Conservation (phyloP, 495 filamentous ascomycete genomes). For the Daldinia decipiens region DNA sequence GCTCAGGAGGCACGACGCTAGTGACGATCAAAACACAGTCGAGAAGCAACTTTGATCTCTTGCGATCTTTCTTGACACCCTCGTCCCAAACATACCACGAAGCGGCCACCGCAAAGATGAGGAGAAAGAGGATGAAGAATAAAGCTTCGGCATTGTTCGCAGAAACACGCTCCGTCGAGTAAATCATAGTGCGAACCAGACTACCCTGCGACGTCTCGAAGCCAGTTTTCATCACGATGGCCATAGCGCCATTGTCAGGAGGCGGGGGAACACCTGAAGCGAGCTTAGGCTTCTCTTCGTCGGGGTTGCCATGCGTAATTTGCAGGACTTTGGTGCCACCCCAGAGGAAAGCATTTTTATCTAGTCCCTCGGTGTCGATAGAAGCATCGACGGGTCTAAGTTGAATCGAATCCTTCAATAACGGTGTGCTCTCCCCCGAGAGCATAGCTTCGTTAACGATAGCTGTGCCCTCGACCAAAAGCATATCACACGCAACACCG, state of each 20-base stretch:
- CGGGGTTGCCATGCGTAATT: constrained; percentile 83
- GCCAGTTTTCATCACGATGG: constrained; percentile 94
- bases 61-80: constrained; percentile 89
- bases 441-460: constrained; percentile 99
- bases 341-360: constrained; percentile 96
- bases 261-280: constrained; percentile 75
- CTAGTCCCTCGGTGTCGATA: constrained; percentile 89
- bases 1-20: constrained; percentile 94
- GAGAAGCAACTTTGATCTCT: constrained; percentile 94
- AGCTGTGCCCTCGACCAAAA: constrained; percentile 90
- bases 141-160: constrained; percentile 96
- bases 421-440: constrained; percentile 95
- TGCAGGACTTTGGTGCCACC: constrained; percentile 98
- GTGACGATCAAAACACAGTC: constrained; percentile 98
- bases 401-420: constrained; percentile 96
- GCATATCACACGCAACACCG: constrained; percentile 96
- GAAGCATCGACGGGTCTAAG: constrained; percentile 84
- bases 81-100: constrained; percentile 99
- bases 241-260: constrained; percentile 93
- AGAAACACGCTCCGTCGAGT: constrained; percentile 97
- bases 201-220: constrained; percentile 99
- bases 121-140: constrained; percentile 94
- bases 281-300: constrained; percentile 72
- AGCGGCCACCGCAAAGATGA: constrained; percentile 95
- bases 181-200: constrained; percentile 99